Base-by-base conservation (phyloP, 2,329 filamentous ascomycete species). In the Penicillium sp. region DNA sequence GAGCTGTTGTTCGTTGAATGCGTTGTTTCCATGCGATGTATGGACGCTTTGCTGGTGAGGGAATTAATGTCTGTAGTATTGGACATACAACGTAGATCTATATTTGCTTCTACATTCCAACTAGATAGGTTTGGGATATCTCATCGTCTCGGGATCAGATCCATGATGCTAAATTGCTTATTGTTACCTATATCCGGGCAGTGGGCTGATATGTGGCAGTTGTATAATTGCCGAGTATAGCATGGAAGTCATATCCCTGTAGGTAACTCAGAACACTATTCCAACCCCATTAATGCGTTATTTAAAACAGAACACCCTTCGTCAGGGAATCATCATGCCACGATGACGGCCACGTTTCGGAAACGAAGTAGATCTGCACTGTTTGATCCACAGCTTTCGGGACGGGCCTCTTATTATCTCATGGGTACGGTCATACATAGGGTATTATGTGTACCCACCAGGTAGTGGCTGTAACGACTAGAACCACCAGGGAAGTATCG, bases 331-430 rank as follows among this genome's bases (percentile, higher is more conserved):
- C 12, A 33, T 43, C 49, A 48, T 42, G 35, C 37, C 44, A 52
- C 31, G 29, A 40, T 35, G 36, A 50, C 27, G 46, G 28, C 30
- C 46, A 47, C 22, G 39, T 54, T 46, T 48, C 40, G 30, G 35
- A 13, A 29, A 28, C 30, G 19, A 34, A 11, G 43, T 41, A 46
- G 48, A 56, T 56, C 54, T 40, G 31, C 43, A 34, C 35, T 28
- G 13, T 40, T 29, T 29, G 41, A 45, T 56, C 54, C 54, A 54
- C 47, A 19, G 18, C 13, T 19, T 46, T 57, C 54, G 56, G 52
- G 48, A 54, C 50, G 56, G 57, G 50, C 50, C 56, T 59, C 36
- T 22, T 34, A 46, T 56, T 54, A 59, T 52, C 46, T 51, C 49
- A 52, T 52, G 14, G 35, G 14, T 50, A 51, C 47, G 54, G 49